phyloP scores from a whole-genome alignment of 345 rosid species.

The Lenwebbia sp. region DNA sequence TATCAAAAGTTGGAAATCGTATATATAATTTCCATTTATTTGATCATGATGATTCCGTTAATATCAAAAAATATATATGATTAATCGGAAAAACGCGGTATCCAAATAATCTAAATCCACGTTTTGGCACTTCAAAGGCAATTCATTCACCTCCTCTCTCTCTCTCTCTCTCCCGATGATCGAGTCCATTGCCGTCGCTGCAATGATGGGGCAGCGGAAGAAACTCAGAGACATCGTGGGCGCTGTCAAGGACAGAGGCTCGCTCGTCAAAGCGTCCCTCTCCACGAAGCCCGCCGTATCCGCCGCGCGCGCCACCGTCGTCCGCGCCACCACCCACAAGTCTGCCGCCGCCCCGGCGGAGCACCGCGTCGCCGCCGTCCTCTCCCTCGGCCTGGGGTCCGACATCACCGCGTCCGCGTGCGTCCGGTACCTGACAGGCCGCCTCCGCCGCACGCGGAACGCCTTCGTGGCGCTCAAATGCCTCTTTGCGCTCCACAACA shows the following conservation, averaged over 20 bases:
- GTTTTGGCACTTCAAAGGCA: neutral
- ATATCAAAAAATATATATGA: neutral
- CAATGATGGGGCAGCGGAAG: constrained; percentile 23
- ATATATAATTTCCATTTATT: neutral
- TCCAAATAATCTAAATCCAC: neutral
- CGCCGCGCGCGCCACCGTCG: constrained; percentile 11
- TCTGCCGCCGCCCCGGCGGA: constrained; percentile 20
- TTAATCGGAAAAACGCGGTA: neutral
- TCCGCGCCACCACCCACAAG: constrained; percentile 43
- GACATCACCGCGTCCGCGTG: constrained; percentile 21
- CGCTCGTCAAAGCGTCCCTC: constrained; percentile 29
- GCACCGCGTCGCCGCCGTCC: constrained; percentile 17
- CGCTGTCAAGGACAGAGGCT: constrained; percentile 31
- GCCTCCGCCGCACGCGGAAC: constrained; percentile 22
- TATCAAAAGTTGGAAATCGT: neutral
- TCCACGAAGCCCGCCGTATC: constrained; percentile 17
- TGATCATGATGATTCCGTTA: neutral
- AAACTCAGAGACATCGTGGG: constrained; percentile 18
- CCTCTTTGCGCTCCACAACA: constrained; percentile 30
- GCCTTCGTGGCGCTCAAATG: constrained; percentile 48
- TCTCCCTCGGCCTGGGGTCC: constrained; percentile 16
- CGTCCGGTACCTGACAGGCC: constrained; percentile 28
- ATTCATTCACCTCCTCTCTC: neutral
- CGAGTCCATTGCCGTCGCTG: neutral
- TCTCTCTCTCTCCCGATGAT: neutral